Percentiles rank a stretch among this genome's conserved stretches.
Conservation (phyloP, 306 rosid genomes). For the Bauhinia variegata region DNA sequence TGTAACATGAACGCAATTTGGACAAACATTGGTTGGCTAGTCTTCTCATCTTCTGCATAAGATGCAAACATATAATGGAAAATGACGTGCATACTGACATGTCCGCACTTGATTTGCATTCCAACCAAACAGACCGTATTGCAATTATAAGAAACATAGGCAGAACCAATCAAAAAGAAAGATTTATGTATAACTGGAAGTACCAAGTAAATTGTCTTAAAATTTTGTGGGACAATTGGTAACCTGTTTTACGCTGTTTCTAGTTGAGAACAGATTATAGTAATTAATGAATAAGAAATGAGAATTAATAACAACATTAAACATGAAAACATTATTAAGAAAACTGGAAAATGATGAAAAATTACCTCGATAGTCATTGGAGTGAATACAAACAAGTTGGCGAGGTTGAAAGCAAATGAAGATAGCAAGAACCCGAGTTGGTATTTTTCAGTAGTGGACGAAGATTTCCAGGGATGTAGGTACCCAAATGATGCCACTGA, state of each 20-base stretch:
- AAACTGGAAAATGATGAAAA: neutral
- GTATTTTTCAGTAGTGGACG: slow-evolving; percentile 72
- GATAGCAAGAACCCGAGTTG: slow-evolving; percentile 95
- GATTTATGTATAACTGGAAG: neutral
- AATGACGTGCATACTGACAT: neutral
- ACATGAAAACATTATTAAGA: neutral
- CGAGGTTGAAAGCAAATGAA: slow-evolving; percentile 75
- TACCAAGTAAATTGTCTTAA: neutral
- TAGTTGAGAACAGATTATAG: neutral
- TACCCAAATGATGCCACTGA: slow-evolving; percentile 84
- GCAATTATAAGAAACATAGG: neutral
- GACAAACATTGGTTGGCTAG: neutral
- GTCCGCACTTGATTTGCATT: neutral
- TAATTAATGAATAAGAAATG: neutral
- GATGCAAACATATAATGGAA: neutral
- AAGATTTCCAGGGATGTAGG: slow-evolving; percentile 89
- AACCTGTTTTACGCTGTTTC: no score
- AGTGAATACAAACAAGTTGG: slow-evolving; percentile 85
- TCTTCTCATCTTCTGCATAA: neutral
- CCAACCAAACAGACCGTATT: slow-evolving; percentile 3
- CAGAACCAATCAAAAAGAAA: neutral
- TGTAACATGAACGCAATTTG: neutral
- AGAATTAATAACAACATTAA: neutral
- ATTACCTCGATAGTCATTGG: slow-evolving; percentile 97
- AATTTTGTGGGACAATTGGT: no score